Conservation (phyloP, 106 monocot species). For the Iris macrosiphon region DNA sequence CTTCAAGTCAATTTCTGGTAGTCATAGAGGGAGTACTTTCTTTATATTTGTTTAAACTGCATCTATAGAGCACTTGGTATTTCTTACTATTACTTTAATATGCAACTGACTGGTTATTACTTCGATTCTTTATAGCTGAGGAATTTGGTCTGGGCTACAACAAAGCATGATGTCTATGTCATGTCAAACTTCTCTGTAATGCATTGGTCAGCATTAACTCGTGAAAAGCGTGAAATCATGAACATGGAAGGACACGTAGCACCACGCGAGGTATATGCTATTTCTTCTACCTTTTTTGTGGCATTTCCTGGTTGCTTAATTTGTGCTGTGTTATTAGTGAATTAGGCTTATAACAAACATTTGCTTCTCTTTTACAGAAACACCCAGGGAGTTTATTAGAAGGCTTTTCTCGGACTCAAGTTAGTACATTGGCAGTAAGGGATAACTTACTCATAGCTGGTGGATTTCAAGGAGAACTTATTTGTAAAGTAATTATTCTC, state of each 20-base stretch:
- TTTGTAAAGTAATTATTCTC: conserved; percentile 55
- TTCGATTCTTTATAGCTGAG: conserved; percentile 45
- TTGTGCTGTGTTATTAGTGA: neutral
- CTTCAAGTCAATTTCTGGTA: too few relatives aligned
- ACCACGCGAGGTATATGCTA: conserved; percentile 45
- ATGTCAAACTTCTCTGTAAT: conserved; percentile 60
- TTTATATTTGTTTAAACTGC: too few relatives aligned
- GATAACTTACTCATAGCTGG: conserved; percentile 68
- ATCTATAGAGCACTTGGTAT: too few relatives aligned
- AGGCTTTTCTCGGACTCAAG: conserved; percentile 69
- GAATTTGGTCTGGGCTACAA: conserved; percentile 75
- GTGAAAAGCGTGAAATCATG: conserved; percentile 41
- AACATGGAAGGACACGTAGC: conserved; percentile 59
- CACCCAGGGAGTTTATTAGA: conserved; percentile 70
- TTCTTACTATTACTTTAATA: too few relatives aligned
- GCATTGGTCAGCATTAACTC: conserved; percentile 61
- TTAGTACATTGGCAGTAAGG: conserved; percentile 64
- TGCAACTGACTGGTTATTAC: neutral
- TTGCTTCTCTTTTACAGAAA: conserved; percentile 32
- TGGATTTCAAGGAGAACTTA: conserved; percentile 75
- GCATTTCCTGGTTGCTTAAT: neutral
- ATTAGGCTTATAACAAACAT: too few relatives aligned
- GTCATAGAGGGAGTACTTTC: too few relatives aligned
- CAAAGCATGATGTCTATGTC: conserved; percentile 74
- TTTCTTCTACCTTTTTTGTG: neutral